phyloP scores from a whole-genome alignment of 2,329 filamentous ascomycete species.

The Fonsecaea monophora region DNA sequence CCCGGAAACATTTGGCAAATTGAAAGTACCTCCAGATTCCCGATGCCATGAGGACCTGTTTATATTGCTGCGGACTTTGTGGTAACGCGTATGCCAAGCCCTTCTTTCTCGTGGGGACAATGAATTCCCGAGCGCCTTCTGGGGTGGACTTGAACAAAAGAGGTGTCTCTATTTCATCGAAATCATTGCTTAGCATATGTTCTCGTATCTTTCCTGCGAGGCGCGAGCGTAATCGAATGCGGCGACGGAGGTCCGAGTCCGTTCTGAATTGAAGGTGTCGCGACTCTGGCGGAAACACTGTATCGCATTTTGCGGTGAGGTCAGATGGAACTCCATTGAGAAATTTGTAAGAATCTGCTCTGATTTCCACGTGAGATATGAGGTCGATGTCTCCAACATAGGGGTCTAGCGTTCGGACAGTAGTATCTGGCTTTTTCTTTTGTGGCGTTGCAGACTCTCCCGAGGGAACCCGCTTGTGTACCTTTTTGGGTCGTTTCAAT shows the following conservation, averaged over 20 bases:
- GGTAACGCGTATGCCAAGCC: constrained; percentile 88
- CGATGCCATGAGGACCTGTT: constrained; percentile 94
- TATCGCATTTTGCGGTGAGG: constrained; percentile 76
- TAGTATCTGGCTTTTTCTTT: constrained; percentile 23
- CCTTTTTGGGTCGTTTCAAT: constrained; percentile 14
- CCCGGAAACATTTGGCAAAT: constrained; percentile 91
- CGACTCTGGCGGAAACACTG: constrained; percentile 74
- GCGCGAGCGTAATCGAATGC: constrained; percentile 73
- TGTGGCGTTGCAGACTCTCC: constrained; percentile 41
- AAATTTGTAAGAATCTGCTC: constrained; percentile 66
- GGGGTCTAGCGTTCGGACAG: constrained; percentile 28
- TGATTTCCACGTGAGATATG: constrained; percentile 61
- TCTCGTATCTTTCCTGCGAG: constrained; percentile 62
- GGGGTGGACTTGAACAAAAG: constrained; percentile 96
- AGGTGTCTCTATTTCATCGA: constrained; percentile 87
- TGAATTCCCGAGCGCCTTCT: constrained; percentile 91
- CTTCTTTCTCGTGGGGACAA: constrained; percentile 81
- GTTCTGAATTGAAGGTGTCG: constrained; percentile 87
- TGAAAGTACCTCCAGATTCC: constrained; percentile 86
- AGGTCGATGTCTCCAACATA: constrained; percentile 38
- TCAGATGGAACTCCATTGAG: constrained; percentile 77
- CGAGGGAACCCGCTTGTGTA: background rate
- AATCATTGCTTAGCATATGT: constrained; percentile 64
- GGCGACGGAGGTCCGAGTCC: constrained; percentile 68
- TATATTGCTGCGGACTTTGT: constrained; percentile 97